Evolutionary conservation across 1,284 basidiomycete genomes (phyloP).

Genomic region (Moesziomyces sp.): DNA sequence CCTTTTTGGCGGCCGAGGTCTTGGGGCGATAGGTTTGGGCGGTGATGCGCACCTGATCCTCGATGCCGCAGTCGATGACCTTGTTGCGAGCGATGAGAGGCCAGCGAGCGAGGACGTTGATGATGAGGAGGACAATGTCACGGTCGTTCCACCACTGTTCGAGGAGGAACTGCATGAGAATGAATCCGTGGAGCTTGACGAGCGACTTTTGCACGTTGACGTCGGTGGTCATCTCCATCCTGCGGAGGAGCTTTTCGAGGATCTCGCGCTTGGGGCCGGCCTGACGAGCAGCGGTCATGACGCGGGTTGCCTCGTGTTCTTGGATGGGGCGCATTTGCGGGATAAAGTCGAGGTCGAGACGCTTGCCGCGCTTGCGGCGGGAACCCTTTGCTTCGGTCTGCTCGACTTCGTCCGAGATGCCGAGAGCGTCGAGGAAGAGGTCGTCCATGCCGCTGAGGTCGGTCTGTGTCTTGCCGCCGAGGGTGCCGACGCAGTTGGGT

Average conservation of each 20-base stretch:
- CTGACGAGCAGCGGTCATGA: slow-evolving; percentile 90
- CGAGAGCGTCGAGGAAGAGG: slow-evolving; percentile 93
- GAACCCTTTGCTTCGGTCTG: slow-evolving; percentile 80
- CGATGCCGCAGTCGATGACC: slow-evolving; percentile 77
- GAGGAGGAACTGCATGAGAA: slow-evolving; percentile 87
- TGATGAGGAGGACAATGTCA: slow-evolving; percentile 77
- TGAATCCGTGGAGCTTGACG: slow-evolving; percentile 93
- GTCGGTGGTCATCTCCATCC: slow-evolving; percentile 90
- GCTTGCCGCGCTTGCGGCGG: slow-evolving; percentile 89
- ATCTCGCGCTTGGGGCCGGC: slow-evolving; percentile 83
- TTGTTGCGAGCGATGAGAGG: slow-evolving; percentile 90
- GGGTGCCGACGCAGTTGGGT: slow-evolving; percentile 91
- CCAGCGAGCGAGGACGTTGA: slow-evolving; percentile 72
- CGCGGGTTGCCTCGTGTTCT: slow-evolving; percentile 85
- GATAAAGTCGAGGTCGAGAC: slow-evolving; percentile 90
- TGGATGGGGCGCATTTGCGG: slow-evolving; percentile 78
- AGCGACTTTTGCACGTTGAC: slow-evolving; percentile 81
- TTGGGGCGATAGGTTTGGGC: slow-evolving; percentile 38
- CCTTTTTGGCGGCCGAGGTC: slow-evolving; percentile 67
- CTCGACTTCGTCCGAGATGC: slow-evolving; percentile 91
- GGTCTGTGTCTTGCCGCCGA: slow-evolving; percentile 98
- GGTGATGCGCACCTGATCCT: slow-evolving; percentile 51
- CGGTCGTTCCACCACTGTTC: slow-evolving; percentile 80
- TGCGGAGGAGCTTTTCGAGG: slow-evolving; percentile 82
- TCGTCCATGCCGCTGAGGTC: slow-evolving; percentile 93